Evolutionary conservation across 2,329 filamentous ascomycete genomes (phyloP), one percentile per base, ranked within the genome.

Genomic region (Arthrobotrys pseudoclavata): DNA sequence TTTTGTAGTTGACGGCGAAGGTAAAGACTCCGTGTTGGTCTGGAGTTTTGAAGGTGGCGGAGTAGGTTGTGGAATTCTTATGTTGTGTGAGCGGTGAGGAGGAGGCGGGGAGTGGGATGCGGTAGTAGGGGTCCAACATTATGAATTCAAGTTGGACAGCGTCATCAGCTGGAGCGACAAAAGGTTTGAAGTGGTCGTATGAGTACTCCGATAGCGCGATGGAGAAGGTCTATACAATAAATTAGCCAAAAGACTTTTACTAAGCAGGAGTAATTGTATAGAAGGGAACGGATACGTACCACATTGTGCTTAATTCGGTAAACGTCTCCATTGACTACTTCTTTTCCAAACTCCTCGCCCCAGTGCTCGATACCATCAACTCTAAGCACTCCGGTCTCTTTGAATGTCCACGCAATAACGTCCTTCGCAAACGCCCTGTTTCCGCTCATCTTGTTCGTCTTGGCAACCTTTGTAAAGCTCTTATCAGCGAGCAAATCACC

Each of bases 1-100:
- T 90, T 87, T 97, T 97, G 88, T 98, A 97, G 87, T 97, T 97
- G 84, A 98, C 88, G 83, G 91, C 90, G 88, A 99, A 98, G 86
- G 97, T 97, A 88, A 98, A 99, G 85, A 99, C 97, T 83, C 96
- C 96, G 86, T 99, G 96, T 85, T 99, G 96, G 84, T 99, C 96
- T 3, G 96, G 96, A 3, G 95, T 88, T 79, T 87, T 91, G 85
- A 99, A 97, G 24, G 89, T 87, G 53, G 89, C 87, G 79, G 88
- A 87, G 86, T 91, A 99, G 79, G 92, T 87, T 61, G 92, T 91
- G 79, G 90, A 89, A 81, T 92, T 90, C 31, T 79, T 74, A 18
- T 69, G 37, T 7, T 68, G 37, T 34, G 40, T 31, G 1, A 67
- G 68, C 87, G 84, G 0, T 90, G 86, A 86, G 34, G 85, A 84